Evolutionary conservation across 1,284 basidiomycete species (phyloP), one percentile per base, ranked within the genome.

Genomic region (Sphaerobolus stellatus): DNA sequence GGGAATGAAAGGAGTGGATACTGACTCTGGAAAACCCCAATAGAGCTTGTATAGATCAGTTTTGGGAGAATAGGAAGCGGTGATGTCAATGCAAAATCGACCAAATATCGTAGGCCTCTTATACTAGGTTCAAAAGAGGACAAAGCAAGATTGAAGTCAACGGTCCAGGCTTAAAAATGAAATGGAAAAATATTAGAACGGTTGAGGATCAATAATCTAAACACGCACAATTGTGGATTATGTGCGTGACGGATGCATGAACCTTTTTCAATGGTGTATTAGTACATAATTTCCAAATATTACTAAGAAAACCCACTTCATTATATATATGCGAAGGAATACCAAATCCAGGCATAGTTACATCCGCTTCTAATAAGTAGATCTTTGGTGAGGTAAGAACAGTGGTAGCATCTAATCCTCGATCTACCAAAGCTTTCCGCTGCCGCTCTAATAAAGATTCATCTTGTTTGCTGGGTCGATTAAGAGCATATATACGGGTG

Each of bases 121-220:
- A 80, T 65, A 49, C 69, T 68, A 2, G 69, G 51, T 59, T 74
- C 68, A 57, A 72, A 71, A 5, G 69, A 65, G 22, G 62, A 44
- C 20, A 77, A 59, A 1, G 65, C 28, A 24, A 70, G 56, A 58
- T 75, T 70, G 63, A 78, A 78, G 59, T 79, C 67, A 13, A 79
- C 68, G 9, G 62, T 61, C 76, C 76, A 79, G 1, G 76, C 74
- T 73, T 33, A 27, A 27, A 46, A 46, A 33, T 2, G 48, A 29
- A 30, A 41, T 45, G 22, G 49, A 50, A 51, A 8, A 28, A 24
- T 18, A 47, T 53, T 22, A 44, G 48, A 52, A 49, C 8, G 38
- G 14, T 38, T 30, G 27, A 24, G 36, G 11, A 5, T 28, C 22
- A 13, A 48, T 22, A 48, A 13, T 45, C 48, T 3, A 48, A 40